Conservation (phyloP, 192 early-diverging fungal species). For the Entomortierella lignicola region DNA sequence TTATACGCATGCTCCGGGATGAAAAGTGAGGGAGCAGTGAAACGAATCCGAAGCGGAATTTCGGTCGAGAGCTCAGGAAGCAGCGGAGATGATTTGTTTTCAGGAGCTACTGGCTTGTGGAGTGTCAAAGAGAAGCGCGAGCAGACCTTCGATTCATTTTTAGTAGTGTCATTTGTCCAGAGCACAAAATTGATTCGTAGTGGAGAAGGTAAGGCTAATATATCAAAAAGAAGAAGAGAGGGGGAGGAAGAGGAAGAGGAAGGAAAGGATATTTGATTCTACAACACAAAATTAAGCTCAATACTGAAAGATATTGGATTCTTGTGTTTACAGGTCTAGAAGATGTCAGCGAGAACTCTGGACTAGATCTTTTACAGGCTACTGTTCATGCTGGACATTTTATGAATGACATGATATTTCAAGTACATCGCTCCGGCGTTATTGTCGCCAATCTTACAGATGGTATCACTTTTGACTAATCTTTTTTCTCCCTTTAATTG, state of each 20-base stretch:
- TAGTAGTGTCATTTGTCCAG: constrained; percentile 38
- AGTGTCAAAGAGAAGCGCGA: constrained; percentile 11
- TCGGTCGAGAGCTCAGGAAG: constrained; percentile 34
- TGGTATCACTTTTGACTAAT: constrained; percentile 2
- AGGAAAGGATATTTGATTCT: no score
- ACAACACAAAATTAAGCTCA: neutral
- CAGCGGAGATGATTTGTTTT: constrained; percentile 38
- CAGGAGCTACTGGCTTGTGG: constrained; percentile 36
- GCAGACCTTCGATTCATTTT: constrained; percentile 19
- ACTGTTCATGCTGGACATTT: constrained; percentile 34
- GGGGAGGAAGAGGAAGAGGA: no score
- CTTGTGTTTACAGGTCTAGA: constrained; percentile 15
- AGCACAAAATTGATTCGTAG: constrained; percentile 35
- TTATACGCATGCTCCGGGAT: constrained; percentile 41
- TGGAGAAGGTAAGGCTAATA: constrained; percentile 12
- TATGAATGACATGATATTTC: constrained; percentile 18
- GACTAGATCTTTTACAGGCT: constrained; percentile 18
- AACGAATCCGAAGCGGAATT: constrained; percentile 30
- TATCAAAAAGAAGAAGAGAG: no score
- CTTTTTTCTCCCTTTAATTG: neutral
- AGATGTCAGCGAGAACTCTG: constrained; percentile 22
- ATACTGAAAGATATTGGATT: neutral
- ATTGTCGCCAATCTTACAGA: neutral
- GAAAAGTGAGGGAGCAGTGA: constrained; percentile 23
- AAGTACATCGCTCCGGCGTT: constrained; percentile 41